Evolutionary conservation across 164 flowering plant species (phyloP), one percentile per base, ranked within the genome.

Genomic region (Piper betle): DNA sequence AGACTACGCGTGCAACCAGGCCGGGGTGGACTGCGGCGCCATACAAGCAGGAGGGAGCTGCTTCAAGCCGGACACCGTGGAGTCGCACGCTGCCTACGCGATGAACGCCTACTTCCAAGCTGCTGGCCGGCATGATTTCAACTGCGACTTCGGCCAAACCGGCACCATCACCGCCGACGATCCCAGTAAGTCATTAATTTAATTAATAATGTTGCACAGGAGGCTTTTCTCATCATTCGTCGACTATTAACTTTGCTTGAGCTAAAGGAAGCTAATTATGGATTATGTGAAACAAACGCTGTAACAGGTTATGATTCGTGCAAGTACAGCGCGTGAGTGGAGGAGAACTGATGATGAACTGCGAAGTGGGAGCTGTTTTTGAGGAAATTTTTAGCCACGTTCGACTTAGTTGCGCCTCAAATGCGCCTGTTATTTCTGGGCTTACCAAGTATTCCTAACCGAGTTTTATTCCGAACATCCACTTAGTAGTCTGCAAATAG

Each of bases 41-140:
- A 82, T 91, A n/a, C 88, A 85, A 40, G 46, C 59, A 0, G 95
- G 91, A 37, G 96, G 96, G 61, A 53, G 82, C 8, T 91, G 98
- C 65, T 91, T 79, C 63, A 25, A 64, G 10, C 96, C 98, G 10
- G 69, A 85, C 67, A 77, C 74, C 3, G 60, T 84, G 10, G 61
- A 73, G 59, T 73, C 95, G 1, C 98, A 91, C 52, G 93, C 96
- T 0, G 58, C 87, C 4, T 91, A 74, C 63, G 82, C 80, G 59
- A 91, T 91, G 98, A 88, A 88, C 66, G 79, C 89, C 7, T 91
- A 72, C 69, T 88, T 77, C 64, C 88, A 85, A 60, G 55, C 74
- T 33, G 46, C 59, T 2, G 95, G 91, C n/a, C 83, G 78, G 33
- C 62, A 83, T 15, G 77, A 69, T 42, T 77, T 57, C 76, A 69